These are phyloP conservation scores for Venturiaceae sp. DNA, from an alignment of 2,329 filamentous ascomycete species.

Conservation along the genomic window DNA sequence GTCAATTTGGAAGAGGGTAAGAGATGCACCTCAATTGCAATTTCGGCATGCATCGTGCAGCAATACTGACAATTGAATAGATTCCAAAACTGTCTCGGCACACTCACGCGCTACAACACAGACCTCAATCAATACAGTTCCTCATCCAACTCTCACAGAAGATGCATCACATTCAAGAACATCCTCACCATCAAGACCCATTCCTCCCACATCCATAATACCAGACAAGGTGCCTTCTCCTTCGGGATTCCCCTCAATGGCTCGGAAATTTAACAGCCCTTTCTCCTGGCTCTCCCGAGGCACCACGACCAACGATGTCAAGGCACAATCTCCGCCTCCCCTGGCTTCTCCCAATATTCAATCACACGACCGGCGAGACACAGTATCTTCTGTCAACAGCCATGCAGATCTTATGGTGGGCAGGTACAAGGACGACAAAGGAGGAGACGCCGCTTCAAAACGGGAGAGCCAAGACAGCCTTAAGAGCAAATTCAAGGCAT, in stretches of 20 bases:
- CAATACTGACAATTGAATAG: background rate
- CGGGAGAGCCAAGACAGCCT: slow-evolving; percentile 30
- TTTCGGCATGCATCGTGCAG: background rate
- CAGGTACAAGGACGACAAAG: slow-evolving; percentile 56
- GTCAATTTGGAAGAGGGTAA: slow-evolving; percentile 11
- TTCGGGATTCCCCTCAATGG: slow-evolving; percentile 31
- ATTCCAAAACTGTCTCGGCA: background rate
- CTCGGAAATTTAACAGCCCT: slow-evolving; percentile 73
- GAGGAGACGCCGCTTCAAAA: slow-evolving; percentile 12
- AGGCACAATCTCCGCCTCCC: slow-evolving; percentile 47
- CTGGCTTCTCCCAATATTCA: slow-evolving; percentile 26
- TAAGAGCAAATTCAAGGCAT: slow-evolving; percentile 35
- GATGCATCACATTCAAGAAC: slow-evolving; percentile 22
- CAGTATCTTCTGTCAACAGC: slow-evolving; percentile 68
- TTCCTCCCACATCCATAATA: slow-evolving; percentile 2
- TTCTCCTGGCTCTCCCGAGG: slow-evolving; percentile 76
- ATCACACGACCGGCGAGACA: slow-evolving; percentile 53
- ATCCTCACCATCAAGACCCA: background rate
- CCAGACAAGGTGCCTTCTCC: slow-evolving; percentile 19
- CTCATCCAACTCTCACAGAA: slow-evolving; percentile 22
- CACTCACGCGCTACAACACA: slow-evolving; percentile 2
- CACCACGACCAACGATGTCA: slow-evolving; percentile 41
- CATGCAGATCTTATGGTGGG: slow-evolving; percentile 73
- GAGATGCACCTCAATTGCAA: background rate
- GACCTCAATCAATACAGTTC: slow-evolving; percentile 18